Evolutionary conservation across 495 filamentous ascomycete genomes (phyloP), one percentile per base, ranked within the genome.

Genomic region (Lasiosphaeriaceae sp.): DNA sequence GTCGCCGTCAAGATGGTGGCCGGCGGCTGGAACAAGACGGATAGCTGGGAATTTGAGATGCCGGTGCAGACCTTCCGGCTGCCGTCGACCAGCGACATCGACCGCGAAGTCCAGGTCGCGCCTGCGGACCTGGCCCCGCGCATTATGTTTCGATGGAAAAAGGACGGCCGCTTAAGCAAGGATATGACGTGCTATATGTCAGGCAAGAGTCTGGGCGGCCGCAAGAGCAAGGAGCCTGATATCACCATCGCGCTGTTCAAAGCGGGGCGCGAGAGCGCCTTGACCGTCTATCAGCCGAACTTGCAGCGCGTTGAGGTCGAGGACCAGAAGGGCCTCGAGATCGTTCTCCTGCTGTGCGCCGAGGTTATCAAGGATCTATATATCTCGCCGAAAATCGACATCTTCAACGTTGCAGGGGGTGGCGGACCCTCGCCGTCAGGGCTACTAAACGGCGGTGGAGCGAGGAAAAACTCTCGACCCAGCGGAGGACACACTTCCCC

Each of bases 201-300:
- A 2, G 92, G 92, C 9, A 90, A 85, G 56, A 87, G 83, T 0
- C 81, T 87, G 0, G 80, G 85, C 24, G 84, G 85, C 24, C 81
- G 83, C 65, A 92, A 89, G 75, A 85, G 79, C 70, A 88, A 86
- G 63, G 95, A 98, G 71, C 93, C 94, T 9, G 94, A 97, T 72
- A 97, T 97, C 60, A 91, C 90, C 5, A 77, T 97, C 17, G 90
- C 89, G 0, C 77, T 97, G 54, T 96, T 93, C 76, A 83, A 82
- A 56, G 66, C 71, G 20, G 67, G 66, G 8, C 66, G 64, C 14
- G 79, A 83, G 35, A 69, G 60, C 39, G 57, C 59, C 26, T 66
- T 97, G 29, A 95, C 93, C 14, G 75, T 98, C 41, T 96, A 96
- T 73, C 88, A 97, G 73, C 88, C 93, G 17, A 97, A 97, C 66